Percentiles rank a stretch among this genome's conserved stretches.
These are phyloP conservation scores for Talaromyces liani DNA, from an alignment of 495 filamentous ascomycete species.

Conservation along the genomic window DNA sequence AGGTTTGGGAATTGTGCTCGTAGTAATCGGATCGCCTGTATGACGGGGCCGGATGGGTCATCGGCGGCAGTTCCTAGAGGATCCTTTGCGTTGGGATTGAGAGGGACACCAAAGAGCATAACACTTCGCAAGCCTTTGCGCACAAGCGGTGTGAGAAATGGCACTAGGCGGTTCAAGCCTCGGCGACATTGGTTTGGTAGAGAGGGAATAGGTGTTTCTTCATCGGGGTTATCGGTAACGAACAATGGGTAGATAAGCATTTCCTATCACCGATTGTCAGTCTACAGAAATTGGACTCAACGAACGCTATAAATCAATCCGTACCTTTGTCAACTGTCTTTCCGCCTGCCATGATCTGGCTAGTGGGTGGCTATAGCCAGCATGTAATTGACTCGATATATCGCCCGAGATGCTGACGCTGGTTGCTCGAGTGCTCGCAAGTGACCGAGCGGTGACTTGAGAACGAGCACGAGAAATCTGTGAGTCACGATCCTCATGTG, in stretches of 20 bases:
- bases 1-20: conserved; percentile 77
- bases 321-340: conserved; percentile 89
- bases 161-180: conserved; percentile 76
- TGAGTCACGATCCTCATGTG: conserved; percentile 51
- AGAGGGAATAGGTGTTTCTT: conserved; percentile 83
- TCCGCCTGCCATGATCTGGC: conserved; percentile 93
- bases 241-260: conserved; percentile 98
- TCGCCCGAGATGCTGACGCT: conserved; percentile 89
- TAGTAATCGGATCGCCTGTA: conserved; percentile 72
- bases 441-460: conserved; percentile 60
- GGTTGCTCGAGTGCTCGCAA: conserved; percentile 83
- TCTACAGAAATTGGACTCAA: neutral
- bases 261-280: conserved; percentile 45
- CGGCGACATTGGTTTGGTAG: conserved; percentile 82
- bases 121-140: conserved; percentile 84
- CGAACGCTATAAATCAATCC: neutral
- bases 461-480: conserved; percentile 69
- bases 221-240: conserved; percentile 87
- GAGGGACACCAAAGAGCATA: conserved; percentile 90
- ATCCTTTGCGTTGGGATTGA: conserved; percentile 74
- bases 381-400: conserved; percentile 90
- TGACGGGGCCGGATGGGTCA: conserved; percentile 86
- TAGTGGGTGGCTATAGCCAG: conserved; percentile 89
- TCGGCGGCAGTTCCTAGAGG: conserved; percentile 89
- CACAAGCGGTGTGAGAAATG: conserved; percentile 79